phyloP scores from a whole-genome alignment of 768 basidiomycete species.

The Trichaptum fuscoviolaceum region DNA sequence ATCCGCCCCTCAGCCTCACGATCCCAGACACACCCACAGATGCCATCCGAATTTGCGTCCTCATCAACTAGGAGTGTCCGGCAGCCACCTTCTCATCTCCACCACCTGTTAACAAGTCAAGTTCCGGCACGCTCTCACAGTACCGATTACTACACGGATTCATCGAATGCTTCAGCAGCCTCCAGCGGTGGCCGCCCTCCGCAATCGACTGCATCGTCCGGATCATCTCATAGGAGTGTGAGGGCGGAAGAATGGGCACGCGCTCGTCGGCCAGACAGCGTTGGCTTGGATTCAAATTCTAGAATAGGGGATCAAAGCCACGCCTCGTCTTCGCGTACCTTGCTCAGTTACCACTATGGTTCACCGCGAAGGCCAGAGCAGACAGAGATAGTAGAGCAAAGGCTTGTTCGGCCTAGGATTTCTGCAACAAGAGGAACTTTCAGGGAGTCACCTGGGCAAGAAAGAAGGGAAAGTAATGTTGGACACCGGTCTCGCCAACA shows the following conservation, averaged over 20 bases:
- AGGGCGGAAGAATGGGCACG: background rate
- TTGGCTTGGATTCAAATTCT: no score
- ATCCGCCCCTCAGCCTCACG: background rate
- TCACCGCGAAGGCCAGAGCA: background rate
- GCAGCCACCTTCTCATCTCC: background rate
- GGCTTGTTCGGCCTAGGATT: background rate
- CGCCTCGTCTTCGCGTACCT: background rate
- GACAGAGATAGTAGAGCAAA: background rate
- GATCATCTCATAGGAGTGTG: background rate
- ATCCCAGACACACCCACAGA: background rate
- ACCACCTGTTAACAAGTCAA: background rate
- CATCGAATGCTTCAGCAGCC: background rate
- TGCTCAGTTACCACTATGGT: background rate
- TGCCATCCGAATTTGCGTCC: background rate
- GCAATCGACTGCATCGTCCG: background rate
- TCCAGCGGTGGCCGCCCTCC: background rate
- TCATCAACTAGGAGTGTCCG: background rate
- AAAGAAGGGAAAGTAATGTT: background rate
- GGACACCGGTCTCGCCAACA: background rate
- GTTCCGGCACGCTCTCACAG: background rate
- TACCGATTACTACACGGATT: background rate
- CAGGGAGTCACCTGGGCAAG: background rate
- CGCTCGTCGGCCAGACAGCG: background rate
- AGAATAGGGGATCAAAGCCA: background rate
- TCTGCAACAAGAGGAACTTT: background rate